Evolutionary conservation across 805 yeast species (phyloP).

Genomic region (Wickerhamomyces rabaulensis): DNA sequence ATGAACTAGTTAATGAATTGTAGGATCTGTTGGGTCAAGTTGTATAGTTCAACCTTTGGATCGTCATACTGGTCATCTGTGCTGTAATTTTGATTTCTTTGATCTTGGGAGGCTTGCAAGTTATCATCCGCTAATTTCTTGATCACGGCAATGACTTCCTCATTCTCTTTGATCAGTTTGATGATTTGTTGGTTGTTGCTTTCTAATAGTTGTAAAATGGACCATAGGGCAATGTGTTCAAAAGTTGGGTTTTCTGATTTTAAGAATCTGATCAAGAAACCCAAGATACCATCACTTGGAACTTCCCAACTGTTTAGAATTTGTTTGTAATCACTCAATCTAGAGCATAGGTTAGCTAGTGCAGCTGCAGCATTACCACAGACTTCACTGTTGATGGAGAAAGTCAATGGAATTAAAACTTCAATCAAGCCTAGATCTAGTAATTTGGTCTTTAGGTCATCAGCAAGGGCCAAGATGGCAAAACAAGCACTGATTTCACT

Average conservation of each 20-base stretch:
- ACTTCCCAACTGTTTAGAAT: slow-evolving; percentile 73
- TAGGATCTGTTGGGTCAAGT: slow-evolving; percentile 62
- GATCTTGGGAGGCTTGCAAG: slow-evolving; percentile 25
- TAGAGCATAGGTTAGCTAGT: slow-evolving; percentile 88
- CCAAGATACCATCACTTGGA: slow-evolving; percentile 82
- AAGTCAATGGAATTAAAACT: slow-evolving; percentile 87
- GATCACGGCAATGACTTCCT: slow-evolving; percentile 48
- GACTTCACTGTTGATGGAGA: slow-evolving; percentile 84
- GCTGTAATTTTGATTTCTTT: slow-evolving; percentile 22
- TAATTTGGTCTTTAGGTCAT: slow-evolving; percentile 82
- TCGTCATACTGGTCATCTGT: slow-evolving; percentile 46
- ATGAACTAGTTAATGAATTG: slow-evolving; percentile 34
- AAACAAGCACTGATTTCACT: slow-evolving; percentile 95
- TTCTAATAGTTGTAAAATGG: slow-evolving; percentile 86
- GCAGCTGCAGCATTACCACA: slow-evolving; percentile 99
- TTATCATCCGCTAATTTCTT: slow-evolving; percentile 39
- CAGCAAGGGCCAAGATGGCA: slow-evolving; percentile 94
- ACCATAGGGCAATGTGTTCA: slow-evolving; percentile 98
- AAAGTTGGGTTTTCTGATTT: slow-evolving; percentile 85
- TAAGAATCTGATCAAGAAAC: slow-evolving; percentile 76
- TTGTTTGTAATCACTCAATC: slow-evolving; percentile 77
- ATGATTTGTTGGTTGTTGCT: slow-evolving; percentile 64
- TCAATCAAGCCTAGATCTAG: slow-evolving; percentile 80
- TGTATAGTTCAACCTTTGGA: slow-evolving; percentile 59
- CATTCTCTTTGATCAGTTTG: slow-evolving; percentile 50